These are phyloP conservation scores for Penicillium sp. DNA, from an alignment of 2,329 filamentous ascomycete species.

Conservation along the genomic window DNA sequence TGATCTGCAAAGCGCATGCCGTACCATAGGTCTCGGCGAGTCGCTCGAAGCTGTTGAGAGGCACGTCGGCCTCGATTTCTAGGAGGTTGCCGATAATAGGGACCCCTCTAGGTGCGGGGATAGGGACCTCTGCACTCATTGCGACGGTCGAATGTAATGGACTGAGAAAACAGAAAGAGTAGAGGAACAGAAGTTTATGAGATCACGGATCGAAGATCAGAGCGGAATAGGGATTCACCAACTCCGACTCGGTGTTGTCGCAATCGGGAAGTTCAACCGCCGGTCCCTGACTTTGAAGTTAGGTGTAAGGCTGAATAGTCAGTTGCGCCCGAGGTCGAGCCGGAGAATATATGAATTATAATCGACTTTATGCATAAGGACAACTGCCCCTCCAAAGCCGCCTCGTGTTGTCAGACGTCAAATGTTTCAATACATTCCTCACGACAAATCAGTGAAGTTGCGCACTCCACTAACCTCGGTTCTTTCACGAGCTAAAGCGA, in stretches of 20 bases:
- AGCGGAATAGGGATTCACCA: neutral
- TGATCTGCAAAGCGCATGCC: neutral
- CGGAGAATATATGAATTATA: no score
- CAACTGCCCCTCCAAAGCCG: no score
- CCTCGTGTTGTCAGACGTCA: no score
- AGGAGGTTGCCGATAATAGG: slow-evolving; percentile 65
- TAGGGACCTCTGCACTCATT: slow-evolving; percentile 35
- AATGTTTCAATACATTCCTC: neutral
- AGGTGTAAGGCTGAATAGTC: neutral
- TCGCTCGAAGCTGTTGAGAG: slow-evolving; percentile 54
- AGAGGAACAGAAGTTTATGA: neutral
- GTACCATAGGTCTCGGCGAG: slow-evolving; percentile 66
- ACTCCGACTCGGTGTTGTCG: neutral
- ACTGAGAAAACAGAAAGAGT: neutral
- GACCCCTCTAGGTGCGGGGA: slow-evolving; percentile 63
- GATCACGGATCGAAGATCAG: neutral
- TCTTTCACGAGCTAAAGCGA: neutral
- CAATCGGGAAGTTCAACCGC: neutral
- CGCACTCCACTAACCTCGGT: neutral
- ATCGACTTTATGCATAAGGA: no score
- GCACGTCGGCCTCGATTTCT: slow-evolving; percentile 61
- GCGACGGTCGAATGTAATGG: neutral
- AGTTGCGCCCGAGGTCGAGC: neutral
- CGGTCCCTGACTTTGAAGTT: neutral
- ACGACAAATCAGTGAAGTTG: neutral